Base-by-base conservation (phyloP, 805 yeast genomes). In the Danielia reshetovae region DNA sequence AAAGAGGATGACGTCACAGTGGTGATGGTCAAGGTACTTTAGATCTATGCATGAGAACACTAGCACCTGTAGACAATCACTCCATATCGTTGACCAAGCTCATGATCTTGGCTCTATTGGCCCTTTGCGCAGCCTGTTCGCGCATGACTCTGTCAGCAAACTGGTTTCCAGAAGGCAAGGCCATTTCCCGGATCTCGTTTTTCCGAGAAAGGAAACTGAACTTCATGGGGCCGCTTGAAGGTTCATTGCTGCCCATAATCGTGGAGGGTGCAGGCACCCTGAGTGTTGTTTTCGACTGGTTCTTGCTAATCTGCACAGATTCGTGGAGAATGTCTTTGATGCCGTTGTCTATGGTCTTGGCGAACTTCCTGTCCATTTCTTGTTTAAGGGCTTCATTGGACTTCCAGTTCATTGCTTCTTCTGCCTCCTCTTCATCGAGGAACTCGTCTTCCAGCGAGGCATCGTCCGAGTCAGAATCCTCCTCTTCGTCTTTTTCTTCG, bases 1-100 rank as follows among this genome's bases (percentile, higher is more conserved):
- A 90, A 90, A 62, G 94, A 88, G 29, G 98, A 90, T 61, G 98
- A 90, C 59, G 83, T 93, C 24, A 87, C 97, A 1, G 76, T 83
- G 12, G 82, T 89, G 2, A 70, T 85, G 51, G 79, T 87, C 28
- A 73, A 76, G 51, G 87, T 85, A 21, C 47, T 42, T 9, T 44
- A 25, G 30, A 10, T 16, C 7, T 27, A 12, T 28, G 24, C 30
- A 27, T 17, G 10, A 16, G 2, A 5, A 19, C 18, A 10, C 10
- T 4, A 9, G 18, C 18, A 12, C 17, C 12, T 18, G 22, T 11
- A 24, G 10, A 10, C 14, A 10, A 26, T 8, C 22, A 4, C 5
- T 29, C 65, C 65, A 65, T 63, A 19, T 65, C 60, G 26, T 73
- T 49, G 16, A 81, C 83, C 38, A 77, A 67, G 25, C 68, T 66